phyloP scores from a whole-genome alignment of 2,329 filamentous ascomycete genomes.

The Sporothrix phasma region DNA sequence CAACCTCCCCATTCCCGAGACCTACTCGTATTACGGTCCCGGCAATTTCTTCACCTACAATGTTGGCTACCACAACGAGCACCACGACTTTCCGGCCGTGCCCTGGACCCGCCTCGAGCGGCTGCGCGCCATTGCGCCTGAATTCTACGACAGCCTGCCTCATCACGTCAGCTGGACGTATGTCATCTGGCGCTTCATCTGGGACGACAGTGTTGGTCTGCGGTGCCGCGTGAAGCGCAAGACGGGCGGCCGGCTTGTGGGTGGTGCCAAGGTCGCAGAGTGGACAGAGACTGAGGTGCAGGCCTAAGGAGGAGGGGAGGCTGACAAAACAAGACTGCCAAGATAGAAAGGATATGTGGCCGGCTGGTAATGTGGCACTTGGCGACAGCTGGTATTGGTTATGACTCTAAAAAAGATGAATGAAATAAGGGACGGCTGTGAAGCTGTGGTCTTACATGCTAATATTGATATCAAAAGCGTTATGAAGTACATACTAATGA shows the following conservation, averaged over 20 bases:
- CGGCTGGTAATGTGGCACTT: background rate
- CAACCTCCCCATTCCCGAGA: conserved; percentile 69
- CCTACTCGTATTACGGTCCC: conserved; percentile 91
- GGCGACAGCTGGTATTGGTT: background rate
- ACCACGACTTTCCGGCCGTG: conserved; percentile 95
- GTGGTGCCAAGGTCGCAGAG: conserved; percentile 37
- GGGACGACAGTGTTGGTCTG: conserved; percentile 79
- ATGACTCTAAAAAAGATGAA: background rate
- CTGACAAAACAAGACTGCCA: too few species aligned
- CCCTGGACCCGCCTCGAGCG: conserved; percentile 81
- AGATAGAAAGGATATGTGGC: background rate
- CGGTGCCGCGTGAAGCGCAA: conserved; percentile 89
- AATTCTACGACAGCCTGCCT: conserved; percentile 87
- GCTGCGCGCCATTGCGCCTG: conserved; percentile 69
- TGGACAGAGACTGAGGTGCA: conserved; percentile 65
- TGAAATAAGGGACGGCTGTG: background rate
- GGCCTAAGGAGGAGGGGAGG: conserved; percentile 26
- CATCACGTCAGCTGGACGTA: conserved; percentile 82
- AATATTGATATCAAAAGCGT: background rate
- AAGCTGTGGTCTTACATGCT: too few species aligned
- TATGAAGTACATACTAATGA: background rate
- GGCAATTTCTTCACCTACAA: conserved; percentile 94
- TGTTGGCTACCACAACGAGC: conserved; percentile 95
- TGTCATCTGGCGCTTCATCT: conserved; percentile 92
- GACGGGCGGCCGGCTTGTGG: conserved; percentile 57